Percentiles rank a stretch among this genome's conserved stretches.
Evolutionary conservation across 116 monocot genomes (phyloP).

Genomic region (Iris pallida): DNA sequence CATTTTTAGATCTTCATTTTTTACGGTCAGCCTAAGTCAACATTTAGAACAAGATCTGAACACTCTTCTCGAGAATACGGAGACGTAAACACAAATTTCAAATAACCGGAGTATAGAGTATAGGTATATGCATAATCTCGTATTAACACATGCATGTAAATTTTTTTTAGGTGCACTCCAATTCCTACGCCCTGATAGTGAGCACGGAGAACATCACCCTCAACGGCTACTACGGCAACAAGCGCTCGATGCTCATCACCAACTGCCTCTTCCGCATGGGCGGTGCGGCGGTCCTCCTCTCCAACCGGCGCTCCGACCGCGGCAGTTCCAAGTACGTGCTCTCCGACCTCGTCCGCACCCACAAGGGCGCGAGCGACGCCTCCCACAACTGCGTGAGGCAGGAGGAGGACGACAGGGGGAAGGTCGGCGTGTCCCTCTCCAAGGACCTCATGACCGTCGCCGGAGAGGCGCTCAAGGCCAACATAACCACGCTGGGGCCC

Average conservation of each 20-base stretch:
- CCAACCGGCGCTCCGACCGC: constrained; percentile 14
- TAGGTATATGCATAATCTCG: too few species aligned
- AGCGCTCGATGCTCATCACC: constrained; percentile 23
- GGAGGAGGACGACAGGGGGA: constrained; percentile 14
- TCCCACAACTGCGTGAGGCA: constrained; percentile 21
- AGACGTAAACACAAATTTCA: too few species aligned
- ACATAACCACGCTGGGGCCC: constrained; percentile 17
- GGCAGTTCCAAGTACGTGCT: constrained; percentile 16
- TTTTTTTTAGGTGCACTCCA: constrained; percentile 7
- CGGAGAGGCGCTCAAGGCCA: constrained; percentile 16
- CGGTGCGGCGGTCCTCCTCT: constrained; percentile 22
- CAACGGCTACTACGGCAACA: constrained; percentile 28
- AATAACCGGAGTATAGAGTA: too few species aligned
- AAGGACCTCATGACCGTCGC: constrained; percentile 27
- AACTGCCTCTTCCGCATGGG: constrained; percentile 31
- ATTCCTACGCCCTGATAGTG: constrained; percentile 19
- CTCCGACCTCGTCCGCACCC: constrained; percentile 15
- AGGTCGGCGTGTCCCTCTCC: constrained; percentile 21
- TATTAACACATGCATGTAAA: too few species aligned
- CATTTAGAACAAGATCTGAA: too few species aligned
- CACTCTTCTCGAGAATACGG: too few species aligned
- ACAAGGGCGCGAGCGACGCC: constrained; percentile 13
- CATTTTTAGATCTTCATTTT: too few species aligned
- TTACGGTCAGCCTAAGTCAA: too few species aligned
- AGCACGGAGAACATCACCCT: constrained; percentile 29